These are phyloP conservation scores for Backusella macrospora DNA, from an alignment of 192 early-diverging fungal species.

Conservation along the genomic window DNA sequence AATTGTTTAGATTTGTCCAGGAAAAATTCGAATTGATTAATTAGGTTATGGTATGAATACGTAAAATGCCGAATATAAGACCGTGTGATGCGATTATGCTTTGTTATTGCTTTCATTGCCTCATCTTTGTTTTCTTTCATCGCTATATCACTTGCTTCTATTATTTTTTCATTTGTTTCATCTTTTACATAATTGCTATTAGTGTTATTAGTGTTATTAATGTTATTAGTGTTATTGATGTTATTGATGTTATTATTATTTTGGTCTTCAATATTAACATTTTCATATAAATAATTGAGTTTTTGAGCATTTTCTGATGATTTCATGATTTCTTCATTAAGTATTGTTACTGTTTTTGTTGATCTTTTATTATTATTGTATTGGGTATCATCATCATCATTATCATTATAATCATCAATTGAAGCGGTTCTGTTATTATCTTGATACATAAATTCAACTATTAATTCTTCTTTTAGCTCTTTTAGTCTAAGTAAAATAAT, in stretches of 20 bases:
- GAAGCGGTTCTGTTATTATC: not conserved
- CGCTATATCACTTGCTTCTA: not conserved
- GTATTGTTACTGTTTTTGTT: too few relatives aligned
- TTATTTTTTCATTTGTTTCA: not conserved
- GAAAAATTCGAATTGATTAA: constrained; percentile 19
- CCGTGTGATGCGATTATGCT: not conserved
- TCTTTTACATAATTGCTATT: not conserved
- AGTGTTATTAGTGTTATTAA: not conserved
- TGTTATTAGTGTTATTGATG: not conserved
- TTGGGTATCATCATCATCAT: too few relatives aligned
- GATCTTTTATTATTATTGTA: too few relatives aligned
- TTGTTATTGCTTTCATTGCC: constrained; percentile 8
- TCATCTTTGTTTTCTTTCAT: not conserved
- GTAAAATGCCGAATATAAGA: constrained; percentile 21
- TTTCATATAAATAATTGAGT: too few relatives aligned
- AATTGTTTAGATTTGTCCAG: constrained; percentile 17
- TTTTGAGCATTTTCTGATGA: too few relatives aligned
- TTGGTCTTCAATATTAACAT: too few relatives aligned
- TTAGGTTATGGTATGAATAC: constrained; percentile 27
- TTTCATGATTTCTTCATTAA: too few relatives aligned
- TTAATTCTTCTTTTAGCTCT: constrained; percentile 27
- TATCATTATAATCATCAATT: not conserved
- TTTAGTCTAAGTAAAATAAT: constrained; percentile 9
- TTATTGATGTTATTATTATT: not conserved
- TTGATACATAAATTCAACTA: not conserved